Base-by-base conservation (phyloP, 2,329 filamentous ascomycete species). In the Calonectria pseudoreteaudii region DNA sequence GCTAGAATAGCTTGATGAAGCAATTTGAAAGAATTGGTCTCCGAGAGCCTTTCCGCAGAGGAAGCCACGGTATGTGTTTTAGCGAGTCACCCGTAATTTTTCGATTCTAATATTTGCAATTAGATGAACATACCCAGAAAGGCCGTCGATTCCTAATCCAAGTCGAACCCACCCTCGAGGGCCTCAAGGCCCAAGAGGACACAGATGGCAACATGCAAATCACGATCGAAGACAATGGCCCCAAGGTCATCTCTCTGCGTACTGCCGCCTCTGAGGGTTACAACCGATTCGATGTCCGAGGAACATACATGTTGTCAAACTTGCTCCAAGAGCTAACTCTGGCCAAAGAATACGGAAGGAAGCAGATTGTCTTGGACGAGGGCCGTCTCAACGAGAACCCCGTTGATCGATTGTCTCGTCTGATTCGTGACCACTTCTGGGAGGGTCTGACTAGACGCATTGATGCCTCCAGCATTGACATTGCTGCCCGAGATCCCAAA, bases 271-370 rank as follows among this genome's bases (percentile, higher is more conserved):
- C 96, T 44, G 95, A 94, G 78, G 96, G 96, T 52, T 92, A 94
- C 87, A 96, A 96, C 81, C 92, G 93, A 76, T 95, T 96, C 84
- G 96, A 98, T 82, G 91, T 99, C 75, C 94, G 96, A 77, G 97
- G 97, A 80, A 98, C 95, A 38, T 99, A 99, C 85, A 97, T 98
- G 93, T 91, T 99, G 73, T 98, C 96, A 75, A 99, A 98, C 83
- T 91, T 98, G 58, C 89, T 98, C 50, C 97, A 99, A 85, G 97
- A 99, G 86, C 90, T 99, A 77, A 97, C 94, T 1, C 90, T 98
- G 78, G 97, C 97, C 77, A 93, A 98, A 87, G 94, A 97, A 83
- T 96, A 95, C 82, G 95, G 95, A 73, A 93, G 95, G 74, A 95
- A 95, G 85, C 93, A 95, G 82, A 96, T 98, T 80, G 91, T 98